Conservation (phyloP, 371 early-diverging fungal genomes). For the Capillidium rhysosporum region DNA sequence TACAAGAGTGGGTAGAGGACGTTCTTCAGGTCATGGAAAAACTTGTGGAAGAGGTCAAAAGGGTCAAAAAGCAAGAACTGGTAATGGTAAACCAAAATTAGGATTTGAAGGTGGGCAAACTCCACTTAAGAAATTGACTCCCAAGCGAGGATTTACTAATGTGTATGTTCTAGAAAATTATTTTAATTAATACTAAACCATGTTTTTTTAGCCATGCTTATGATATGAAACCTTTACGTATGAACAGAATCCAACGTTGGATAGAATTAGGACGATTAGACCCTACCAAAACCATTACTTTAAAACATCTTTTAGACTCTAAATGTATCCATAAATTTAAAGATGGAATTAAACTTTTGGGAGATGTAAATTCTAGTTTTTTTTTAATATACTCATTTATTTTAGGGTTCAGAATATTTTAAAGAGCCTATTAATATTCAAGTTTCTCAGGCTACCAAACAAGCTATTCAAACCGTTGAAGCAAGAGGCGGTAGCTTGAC, state of each 20-base stretch:
- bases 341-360: constrained; percentile 75
- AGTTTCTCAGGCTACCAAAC: constrained; percentile 61
- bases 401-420: constrained; percentile 40
- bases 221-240: constrained; percentile 48
- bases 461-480: constrained; percentile 70
- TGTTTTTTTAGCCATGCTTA: constrained; percentile 26
- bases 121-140: constrained; percentile 59
- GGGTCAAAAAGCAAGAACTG: constrained; percentile 73
- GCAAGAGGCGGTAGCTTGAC: constrained; percentile 66
- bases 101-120: constrained; percentile 94
- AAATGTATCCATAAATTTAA: constrained; percentile 55
- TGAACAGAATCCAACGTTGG: constrained; percentile 84
- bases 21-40: constrained; percentile 69
- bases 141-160: constrained; percentile 79
- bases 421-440: constrained; percentile 54
- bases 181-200: background rate
- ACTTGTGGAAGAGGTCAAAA: constrained; percentile 86
- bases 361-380: constrained; percentile 27
- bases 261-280: constrained; percentile 73
- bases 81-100: constrained; percentile 54
- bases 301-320: constrained; percentile 54
- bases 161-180: constrained; percentile 17
- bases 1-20: constrained; percentile 65
- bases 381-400: background rate
- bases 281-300: constrained; percentile 57